Evolutionary conservation across 2,329 filamentous ascomycete genomes (phyloP), one percentile per base, ranked within the genome.

Genomic region (Neoarthrinium moseri): DNA sequence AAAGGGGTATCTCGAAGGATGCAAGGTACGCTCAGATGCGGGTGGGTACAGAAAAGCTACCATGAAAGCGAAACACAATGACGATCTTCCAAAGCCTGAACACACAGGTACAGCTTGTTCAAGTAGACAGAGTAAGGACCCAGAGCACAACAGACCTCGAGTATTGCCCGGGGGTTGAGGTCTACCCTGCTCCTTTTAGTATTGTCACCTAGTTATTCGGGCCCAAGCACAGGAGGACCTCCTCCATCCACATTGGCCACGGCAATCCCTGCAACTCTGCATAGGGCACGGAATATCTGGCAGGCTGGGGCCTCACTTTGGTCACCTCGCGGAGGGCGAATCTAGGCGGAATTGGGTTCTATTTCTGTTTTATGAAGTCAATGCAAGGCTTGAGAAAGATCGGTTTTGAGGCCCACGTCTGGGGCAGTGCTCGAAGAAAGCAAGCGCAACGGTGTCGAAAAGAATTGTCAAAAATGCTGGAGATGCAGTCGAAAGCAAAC

Each of bases 21-120:
- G 39, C 39, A 34, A 20, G 29, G 39, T 22, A 30, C 39, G 39
- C 39, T 43, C 39, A 30, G 39, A 33, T 43, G 29, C 39, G 26
- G 29, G 39, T 24, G 37, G 37, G 37, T 29, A 40, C n/a, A n/a
- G n/a, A n/a, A n/a, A n/a, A n/a, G n/a, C n/a, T n/a, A n/a, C n/a
- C n/a, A n/a, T n/a, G n/a, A n/a, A 29, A 8, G n/a, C 26, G 26
- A n/a, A n/a, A 29, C 8, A 29, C 8, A 29, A 29, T 29, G n/a
- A 29, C 26, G n/a, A 29, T 29, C 8, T n/a, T 29, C 26, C 26
- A 7, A 29, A 29, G 26, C 26, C 8, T n/a, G 26, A 29, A 29
- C 8, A n/a, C 8, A 29, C n/a, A 29, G n/a, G 8, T 29, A 29
- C 8, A 29, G 26, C 26, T 8, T 8, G 26, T 8, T 29, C 26